phyloP scores from a whole-genome alignment of 768 basidiomycete species.

The Pleurotus salmoneostramineus region DNA sequence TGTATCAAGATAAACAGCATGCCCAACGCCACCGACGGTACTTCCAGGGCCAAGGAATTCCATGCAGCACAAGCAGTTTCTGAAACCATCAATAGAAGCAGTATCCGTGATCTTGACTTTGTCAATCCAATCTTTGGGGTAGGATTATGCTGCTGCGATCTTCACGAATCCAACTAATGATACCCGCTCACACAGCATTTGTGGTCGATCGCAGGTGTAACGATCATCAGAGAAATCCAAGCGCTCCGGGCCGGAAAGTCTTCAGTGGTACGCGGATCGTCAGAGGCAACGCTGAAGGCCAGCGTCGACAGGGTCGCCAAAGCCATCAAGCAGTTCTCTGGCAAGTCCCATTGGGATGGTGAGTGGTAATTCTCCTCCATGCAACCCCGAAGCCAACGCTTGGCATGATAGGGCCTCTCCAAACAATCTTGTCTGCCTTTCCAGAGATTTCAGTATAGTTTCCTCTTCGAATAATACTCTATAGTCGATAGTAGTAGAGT shows the following conservation, averaged over 20 bases:
- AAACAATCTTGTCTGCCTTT: too few species aligned
- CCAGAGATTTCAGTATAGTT: too few species aligned
- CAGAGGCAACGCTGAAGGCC: neutral
- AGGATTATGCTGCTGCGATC: neutral
- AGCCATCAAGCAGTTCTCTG: neutral
- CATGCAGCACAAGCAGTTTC: neutral
- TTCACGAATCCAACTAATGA: neutral
- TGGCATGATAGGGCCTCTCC: too few species aligned
- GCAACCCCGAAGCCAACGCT: too few species aligned
- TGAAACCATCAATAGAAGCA: neutral
- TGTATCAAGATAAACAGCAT: neutral
- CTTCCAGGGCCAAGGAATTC: neutral
- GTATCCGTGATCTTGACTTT: neutral
- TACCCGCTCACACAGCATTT: neutral
- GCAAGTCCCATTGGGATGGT: neutral
- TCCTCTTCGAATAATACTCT: too few species aligned
- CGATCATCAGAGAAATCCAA: neutral
- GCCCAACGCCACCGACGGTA: neutral
- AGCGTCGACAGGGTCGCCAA: neutral
- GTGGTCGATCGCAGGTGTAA: neutral
- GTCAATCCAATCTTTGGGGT: conserved; percentile 3
- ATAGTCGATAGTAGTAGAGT: too few species aligned
- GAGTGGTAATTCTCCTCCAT: neutral
- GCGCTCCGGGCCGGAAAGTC: neutral
- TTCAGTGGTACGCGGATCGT: neutral